Evolutionary conservation across 352 stramenopile species (phyloP).

Genomic region (Phytopythium chamaehyphon): DNA sequence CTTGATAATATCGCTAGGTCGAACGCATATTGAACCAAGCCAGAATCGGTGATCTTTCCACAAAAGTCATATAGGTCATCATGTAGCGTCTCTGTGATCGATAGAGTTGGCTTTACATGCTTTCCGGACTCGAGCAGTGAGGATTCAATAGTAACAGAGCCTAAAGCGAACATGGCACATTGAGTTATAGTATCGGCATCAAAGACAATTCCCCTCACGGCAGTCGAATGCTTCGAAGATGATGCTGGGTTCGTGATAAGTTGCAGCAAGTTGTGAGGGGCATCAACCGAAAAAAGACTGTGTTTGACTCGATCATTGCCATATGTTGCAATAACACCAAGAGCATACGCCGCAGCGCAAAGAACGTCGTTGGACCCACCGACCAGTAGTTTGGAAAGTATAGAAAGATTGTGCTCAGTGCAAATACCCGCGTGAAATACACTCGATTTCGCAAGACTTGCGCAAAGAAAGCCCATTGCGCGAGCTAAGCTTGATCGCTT

Average conservation of each 20-base stretch:
- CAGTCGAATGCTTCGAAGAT: not conserved
- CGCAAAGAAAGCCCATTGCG: conserved; percentile 53
- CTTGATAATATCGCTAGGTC: conserved; percentile 2
- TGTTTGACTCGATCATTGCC: conserved; percentile 35
- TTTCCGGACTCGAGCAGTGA: conserved; percentile 13
- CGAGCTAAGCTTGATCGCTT: conserved; percentile 54
- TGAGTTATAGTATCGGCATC: conserved; percentile 1
- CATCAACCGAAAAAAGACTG: conserved; percentile 46
- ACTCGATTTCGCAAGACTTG: conserved; percentile 43
- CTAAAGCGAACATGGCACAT: conserved; percentile 47
- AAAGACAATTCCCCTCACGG: not conserved
- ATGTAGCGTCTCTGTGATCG: conserved; percentile 10
- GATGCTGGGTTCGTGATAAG: conserved; percentile 19
- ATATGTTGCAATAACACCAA: conserved; percentile 41
- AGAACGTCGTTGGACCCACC: conserved; percentile 50
- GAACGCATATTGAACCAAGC: not conserved
- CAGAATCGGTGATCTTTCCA: not conserved
- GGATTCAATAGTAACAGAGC: conserved; percentile 24
- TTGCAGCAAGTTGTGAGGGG: conserved; percentile 40
- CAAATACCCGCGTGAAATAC: conserved; percentile 46
- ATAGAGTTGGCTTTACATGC: conserved; percentile 7
- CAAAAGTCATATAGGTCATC: not conserved
- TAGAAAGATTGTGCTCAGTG: conserved; percentile 49
- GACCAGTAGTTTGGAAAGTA: conserved; percentile 62
- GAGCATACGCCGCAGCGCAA: conserved; percentile 38